Evolutionary conservation across 768 basidiomycete genomes (phyloP), one percentile per base, ranked within the genome.

Genomic region (Mycena maculata): DNA sequence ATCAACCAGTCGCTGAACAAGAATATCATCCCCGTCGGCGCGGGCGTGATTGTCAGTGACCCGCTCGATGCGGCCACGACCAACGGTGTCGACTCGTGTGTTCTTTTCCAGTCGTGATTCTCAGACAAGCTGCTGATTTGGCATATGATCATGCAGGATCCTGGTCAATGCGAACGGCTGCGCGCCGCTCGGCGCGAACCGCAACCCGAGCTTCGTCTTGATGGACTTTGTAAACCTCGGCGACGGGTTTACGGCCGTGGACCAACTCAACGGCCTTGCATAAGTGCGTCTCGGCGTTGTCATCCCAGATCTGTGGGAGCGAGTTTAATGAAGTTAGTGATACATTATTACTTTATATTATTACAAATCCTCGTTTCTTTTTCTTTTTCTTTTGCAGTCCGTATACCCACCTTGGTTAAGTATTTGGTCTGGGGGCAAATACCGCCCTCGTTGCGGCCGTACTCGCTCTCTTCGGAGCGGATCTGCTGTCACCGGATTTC

Each of bases 1-100:
- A 86, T 88, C 74, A 89, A 88, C 72, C 88, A 89, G 67, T 85
- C 82, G 13, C 76, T 88, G 8, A 85, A 88, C 78, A 79, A 72
- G 55, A 78, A 88, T 58, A 74, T 83, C 36, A 53, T 82, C 25
- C 79, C 77, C 4, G 77, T 80, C 41, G 80, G 77, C 6, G 59
- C 28, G 22, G 80, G 82, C 2, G 76, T 84, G 22, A 76, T 84
- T 39, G 73, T 83, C 36, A 78, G 77, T 20, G 83, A 84, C 70
- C 80, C 77, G 8, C 20, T 73, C 0, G 78, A 81, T 48, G 80
- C 81, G 9, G 70, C 74, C 1, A 82, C 76, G 1, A 72, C 71
- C 36, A 55, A 63, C 30, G 62, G 52, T 3, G 62, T 56, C 2
- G 23, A 53, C 12, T 63, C 62, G 61, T 63, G 61, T 68, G 23